A percentile compares a stretch with the other conserved stretches of the same genome.
These are phyloP conservation scores for Amylostereum areolatum DNA, from an alignment of 1,284 basidiomycete genomes.

Conservation along the genomic window DNA sequence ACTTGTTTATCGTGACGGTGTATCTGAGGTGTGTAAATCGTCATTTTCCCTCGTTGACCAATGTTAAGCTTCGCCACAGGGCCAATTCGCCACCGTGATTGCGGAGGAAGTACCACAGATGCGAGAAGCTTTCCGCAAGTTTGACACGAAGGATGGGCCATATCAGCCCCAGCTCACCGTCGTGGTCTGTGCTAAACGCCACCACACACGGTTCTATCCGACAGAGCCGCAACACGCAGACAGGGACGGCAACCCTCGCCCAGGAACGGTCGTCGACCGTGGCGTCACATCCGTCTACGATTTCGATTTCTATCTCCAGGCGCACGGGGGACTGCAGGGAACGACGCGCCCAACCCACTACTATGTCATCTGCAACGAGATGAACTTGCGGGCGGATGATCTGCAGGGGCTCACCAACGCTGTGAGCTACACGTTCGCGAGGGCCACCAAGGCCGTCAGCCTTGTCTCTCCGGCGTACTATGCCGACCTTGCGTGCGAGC, in stretches of 20 bases:
- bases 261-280: constrained; percentile 71
- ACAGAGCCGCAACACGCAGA: constrained; percentile 49
- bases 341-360: constrained; percentile 72
- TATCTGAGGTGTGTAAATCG: constrained; percentile 53
- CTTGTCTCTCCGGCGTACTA: constrained; percentile 76
- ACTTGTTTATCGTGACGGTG: constrained; percentile 74
- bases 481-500: constrained; percentile 70
- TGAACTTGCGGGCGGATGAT: constrained; percentile 58
- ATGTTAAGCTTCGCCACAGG: constrained; percentile 32
- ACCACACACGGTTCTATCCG: constrained; percentile 81
- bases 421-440: constrained; percentile 70
- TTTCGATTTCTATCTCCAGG: constrained; percentile 73
- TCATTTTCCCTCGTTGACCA: constrained; percentile 1
- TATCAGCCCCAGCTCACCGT: constrained; percentile 71
- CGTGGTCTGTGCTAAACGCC: constrained; percentile 77
- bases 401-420: constrained; percentile 55
- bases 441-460: constrained; percentile 76
- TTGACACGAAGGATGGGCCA: constrained; percentile 34
- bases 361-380: constrained; percentile 71
- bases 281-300: constrained; percentile 64
- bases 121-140: constrained; percentile 49
- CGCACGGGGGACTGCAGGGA: constrained; percentile 49
- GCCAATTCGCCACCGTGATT: constrained; percentile 67
- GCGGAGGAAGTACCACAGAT: constrained; percentile 61
- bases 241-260: constrained; percentile 58